Evolutionary conservation across 2,329 filamentous ascomycete genomes (phyloP).

Genomic region (Aphanocladium album): DNA sequence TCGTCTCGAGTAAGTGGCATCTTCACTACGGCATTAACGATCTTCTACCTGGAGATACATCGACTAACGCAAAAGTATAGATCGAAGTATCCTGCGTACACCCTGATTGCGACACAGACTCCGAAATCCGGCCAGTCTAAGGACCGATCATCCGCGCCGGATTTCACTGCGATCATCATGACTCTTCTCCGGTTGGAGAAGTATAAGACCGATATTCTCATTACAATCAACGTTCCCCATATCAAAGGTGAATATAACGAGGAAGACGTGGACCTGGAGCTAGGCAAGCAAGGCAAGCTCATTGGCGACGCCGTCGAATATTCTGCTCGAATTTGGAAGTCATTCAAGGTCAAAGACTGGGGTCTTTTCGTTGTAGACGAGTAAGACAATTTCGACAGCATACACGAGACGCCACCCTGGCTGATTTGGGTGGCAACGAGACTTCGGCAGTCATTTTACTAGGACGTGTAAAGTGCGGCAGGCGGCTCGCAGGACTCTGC

Average conservation of each 20-base stretch:
- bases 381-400: neutral
- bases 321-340: constrained; percentile 62
- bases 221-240: constrained; percentile 85
- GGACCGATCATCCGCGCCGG: constrained; percentile 37
- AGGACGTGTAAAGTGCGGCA: too few species aligned
- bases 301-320: constrained; percentile 66
- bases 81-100: constrained; percentile 55
- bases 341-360: constrained; percentile 78
- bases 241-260: constrained; percentile 68
- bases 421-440: too few species aligned
- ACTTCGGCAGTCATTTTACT: too few species aligned
- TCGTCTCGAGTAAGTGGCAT: constrained; percentile 44
- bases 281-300: constrained; percentile 61
- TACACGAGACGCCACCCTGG: too few species aligned
- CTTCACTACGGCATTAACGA: neutral
- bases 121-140: constrained; percentile 30
- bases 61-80: constrained; percentile 27
- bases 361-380: constrained; percentile 52
- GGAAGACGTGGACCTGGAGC: constrained; percentile 63
- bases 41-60: neutral
- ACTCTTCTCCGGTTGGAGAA: constrained; percentile 71
- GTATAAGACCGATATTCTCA: constrained; percentile 73
- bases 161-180: constrained; percentile 72
- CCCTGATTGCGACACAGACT: constrained; percentile 63
- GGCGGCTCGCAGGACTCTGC: too few species aligned